Evolutionary conservation across 495 filamentous ascomycete genomes (phyloP), one percentile per base, ranked within the genome.

Genomic region (Podospora australis): DNA sequence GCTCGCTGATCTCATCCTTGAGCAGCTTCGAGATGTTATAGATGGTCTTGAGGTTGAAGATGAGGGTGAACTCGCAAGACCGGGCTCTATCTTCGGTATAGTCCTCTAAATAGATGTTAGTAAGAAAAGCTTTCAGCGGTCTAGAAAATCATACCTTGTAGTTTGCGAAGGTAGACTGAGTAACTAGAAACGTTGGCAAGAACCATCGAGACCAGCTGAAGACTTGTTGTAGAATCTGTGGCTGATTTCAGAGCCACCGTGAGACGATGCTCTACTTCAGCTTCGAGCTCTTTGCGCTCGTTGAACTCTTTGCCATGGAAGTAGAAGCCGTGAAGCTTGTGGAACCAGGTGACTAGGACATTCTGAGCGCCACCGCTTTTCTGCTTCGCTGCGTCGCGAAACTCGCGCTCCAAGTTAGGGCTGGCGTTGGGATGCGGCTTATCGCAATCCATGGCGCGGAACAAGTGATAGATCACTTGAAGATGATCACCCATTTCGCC

Each of bases 121-220:
- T 26, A 56, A 13, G 20, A 24, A 49, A 23, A 26, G 7, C 4
- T 23, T 28, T 21, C 4, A 13, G 9, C 6, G 35, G 19, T 44
- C n/a, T 39, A 38, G 23, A 28, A 28, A 30, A 34, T 58, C 74
- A 71, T 74, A 88, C 86, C 70, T 59, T 68, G 69, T 36, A 84
- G 74, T 49, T 78, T 80, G 17, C 74, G 62, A 16, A 71, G 70
- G 20, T 88, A 82, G 54, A 83, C 77, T 50, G 80, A 80, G 59
- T 94, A 86, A 9, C 90, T 88, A 1, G 88, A 80, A 40, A 96
- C 82, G 56, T 94, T 97, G 48, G 88, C 81, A 24, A 96, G 71
- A 38, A 88, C 80, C 53, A 96, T 81, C 58, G 89, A 90, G 39
- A 87, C 77, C 22, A 95, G 62, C 4, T 78, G 79, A 19, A 74